These are phyloP conservation scores for Aspergillus arachidicola DNA, from an alignment of 2,329 filamentous ascomycete genomes.

Conservation along the genomic window DNA sequence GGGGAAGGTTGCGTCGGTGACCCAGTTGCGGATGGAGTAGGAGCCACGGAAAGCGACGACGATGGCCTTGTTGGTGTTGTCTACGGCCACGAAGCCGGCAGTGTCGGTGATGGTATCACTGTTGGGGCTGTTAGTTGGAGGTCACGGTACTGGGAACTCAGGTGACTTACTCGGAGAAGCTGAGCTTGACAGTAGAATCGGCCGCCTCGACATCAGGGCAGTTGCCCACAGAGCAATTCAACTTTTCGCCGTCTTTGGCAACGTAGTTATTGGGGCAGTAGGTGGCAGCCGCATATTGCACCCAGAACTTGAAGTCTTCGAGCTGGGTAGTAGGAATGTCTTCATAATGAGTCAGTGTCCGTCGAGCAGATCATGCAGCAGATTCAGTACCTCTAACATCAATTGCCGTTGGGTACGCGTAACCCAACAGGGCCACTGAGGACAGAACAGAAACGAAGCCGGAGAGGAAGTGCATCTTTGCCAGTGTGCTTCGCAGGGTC, in stretches of 20 bases:
- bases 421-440: not conserved
- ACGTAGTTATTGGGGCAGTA: slow-evolving; percentile 54
- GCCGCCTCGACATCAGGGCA: slow-evolving; percentile 47
- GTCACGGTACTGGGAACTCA: not conserved
- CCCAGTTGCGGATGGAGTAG: slow-evolving; percentile 35
- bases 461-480: slow-evolving; percentile 1
- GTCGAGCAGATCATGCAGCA: no score
- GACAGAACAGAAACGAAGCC: not conserved
- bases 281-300: slow-evolving; percentile 54
- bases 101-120: slow-evolving; percentile 40
- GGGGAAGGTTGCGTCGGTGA: slow-evolving; percentile 29
- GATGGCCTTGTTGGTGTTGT: slow-evolving; percentile 46
- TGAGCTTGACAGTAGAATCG: slow-evolving; percentile 38
- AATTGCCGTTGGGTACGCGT: not conserved
- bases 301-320: slow-evolving; percentile 45
- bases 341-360: not conserved
- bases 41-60: slow-evolving; percentile 43
- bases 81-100: slow-evolving; percentile 52
- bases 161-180: slow-evolving; percentile 49
- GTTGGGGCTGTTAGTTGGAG: not conserved
- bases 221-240: slow-evolving; percentile 47
- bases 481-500: not conserved
- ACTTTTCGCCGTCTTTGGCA: slow-evolving; percentile 38
- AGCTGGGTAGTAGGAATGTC: slow-evolving; percentile 2
- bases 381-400: not conserved